Base-by-base conservation (phyloP, 2,329 filamentous ascomycete genomes). In the Scytalidium lignicola region DNA sequence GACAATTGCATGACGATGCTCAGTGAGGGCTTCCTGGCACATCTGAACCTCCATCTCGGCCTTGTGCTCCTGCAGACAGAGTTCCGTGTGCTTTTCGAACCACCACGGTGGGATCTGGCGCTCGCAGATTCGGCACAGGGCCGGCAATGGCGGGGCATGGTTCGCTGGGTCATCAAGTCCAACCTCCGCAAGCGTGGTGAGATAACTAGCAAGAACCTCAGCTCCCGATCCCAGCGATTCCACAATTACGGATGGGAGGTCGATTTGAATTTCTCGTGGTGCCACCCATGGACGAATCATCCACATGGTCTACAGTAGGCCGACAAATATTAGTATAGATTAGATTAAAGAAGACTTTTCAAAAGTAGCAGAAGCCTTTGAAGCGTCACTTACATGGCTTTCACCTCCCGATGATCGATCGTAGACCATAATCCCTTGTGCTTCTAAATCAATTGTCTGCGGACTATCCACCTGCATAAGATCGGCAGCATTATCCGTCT, bases 41-140 rank as follows among this genome's bases (percentile, higher is more conserved):
- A 97, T 86, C 65, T 99, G 92, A 3, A 99, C 90, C 60, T 97
- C 92, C 88, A 96, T 95, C 66, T 99, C 93, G 0, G 93, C 92
- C 46, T 88, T 85, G 64, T 99, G 93, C 65, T 99, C 93, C 65
- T 97, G 91, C 48, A 96, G 75, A 63, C 93, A 99, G 18, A 97
- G 74, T 61, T 99, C 95, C 2, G 92, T 96, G 66, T 99, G 93
- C 68, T 97, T 99, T 70, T 99, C 93, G 60, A 99, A 99, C 95
- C 93, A 99, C 93, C 93, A 99, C 0, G 92, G 90, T 3, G 90
- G 90, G 52, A 99, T 97, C 54, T 96, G 90, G 47, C 93, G 88
- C 66, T 99, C 93, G 67, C 93, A 99, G 48, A 99, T 97, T 46
- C 93, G 90, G 67, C 93, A 99, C 15, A 99, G 79, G 3, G 97